A percentile compares a stretch with the other conserved stretches of the same genome.
phyloP scores from a whole-genome alignment of 2,329 filamentous ascomycete genomes.

The Nigrospora oryzae region DNA sequence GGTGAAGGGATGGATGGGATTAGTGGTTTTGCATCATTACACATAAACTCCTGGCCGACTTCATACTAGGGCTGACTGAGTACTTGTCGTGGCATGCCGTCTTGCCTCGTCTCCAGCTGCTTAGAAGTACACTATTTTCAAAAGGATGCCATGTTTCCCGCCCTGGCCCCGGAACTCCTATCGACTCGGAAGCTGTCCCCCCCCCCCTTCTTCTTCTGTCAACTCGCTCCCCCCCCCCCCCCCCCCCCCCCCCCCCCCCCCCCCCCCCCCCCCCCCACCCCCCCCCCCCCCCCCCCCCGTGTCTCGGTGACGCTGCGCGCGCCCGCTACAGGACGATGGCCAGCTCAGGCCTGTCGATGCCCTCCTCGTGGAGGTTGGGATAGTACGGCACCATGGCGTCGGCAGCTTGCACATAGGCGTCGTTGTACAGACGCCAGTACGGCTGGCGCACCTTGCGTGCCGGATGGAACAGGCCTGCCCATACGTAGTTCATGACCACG shows the following conservation, averaged over 20 bases:
- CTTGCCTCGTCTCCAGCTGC: too few species aligned
- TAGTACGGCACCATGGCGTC: slow-evolving; percentile 97
- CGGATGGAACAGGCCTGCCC: slow-evolving; percentile 95
- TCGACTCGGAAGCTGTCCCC: not conserved
- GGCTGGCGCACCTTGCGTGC: slow-evolving; percentile 89
- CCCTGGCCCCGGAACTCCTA: not conserved
- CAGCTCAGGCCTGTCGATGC: slow-evolving; percentile 70
- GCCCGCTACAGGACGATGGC: slow-evolving; percentile 63
- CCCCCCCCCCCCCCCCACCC: too few species aligned
- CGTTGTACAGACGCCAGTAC: slow-evolving; percentile 96
- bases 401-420: slow-evolving; percentile 87
- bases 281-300: not conserved
- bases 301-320: not conserved
- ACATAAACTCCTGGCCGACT: too few species aligned
- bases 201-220: too few species aligned
- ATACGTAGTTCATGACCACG: slow-evolving; percentile 94
- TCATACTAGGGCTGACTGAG: too few species aligned
- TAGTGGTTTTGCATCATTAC: too few species aligned
- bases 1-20: too few species aligned
- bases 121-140: too few species aligned
- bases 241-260: too few species aligned
- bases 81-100: too few species aligned
- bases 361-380: slow-evolving; percentile 75
- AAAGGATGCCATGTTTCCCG: too few species aligned
- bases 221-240: too few species aligned